These are phyloP conservation scores for Carex arenaria DNA, from an alignment of 202 grass and related monocot species.

Conservation along the genomic window DNA sequence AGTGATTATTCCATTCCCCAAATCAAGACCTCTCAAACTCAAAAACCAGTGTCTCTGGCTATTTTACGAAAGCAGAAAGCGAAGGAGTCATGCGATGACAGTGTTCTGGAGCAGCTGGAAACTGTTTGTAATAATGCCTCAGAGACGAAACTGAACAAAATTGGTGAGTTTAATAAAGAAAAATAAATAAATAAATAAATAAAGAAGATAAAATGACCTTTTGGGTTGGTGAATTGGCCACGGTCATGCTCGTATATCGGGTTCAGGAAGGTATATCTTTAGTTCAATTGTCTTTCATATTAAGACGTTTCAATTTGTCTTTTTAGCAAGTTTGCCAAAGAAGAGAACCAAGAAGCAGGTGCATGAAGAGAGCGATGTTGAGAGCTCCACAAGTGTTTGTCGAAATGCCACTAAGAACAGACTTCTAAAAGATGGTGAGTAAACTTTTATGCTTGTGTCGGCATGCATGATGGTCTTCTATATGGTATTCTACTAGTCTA, in stretches of 20 bases:
- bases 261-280: not conserved
- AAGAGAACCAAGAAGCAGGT: not conserved
- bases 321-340: constrained; percentile 1
- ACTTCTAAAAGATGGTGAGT: not conserved
- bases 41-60: constrained; percentile 5
- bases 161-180: constrained; percentile 7
- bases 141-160: not conserved
- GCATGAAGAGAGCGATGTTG: not conserved
- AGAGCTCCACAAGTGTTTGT: constrained; percentile 5
- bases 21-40: not conserved
- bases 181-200: not conserved
- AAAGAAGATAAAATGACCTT: not conserved
- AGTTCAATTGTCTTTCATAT: not conserved
- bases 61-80: constrained; percentile 4
- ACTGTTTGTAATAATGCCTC: constrained; percentile 15
- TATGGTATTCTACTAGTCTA: not conserved
- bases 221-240: not conserved
- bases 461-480: not conserved
- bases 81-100: not conserved
- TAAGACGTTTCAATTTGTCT: not conserved
- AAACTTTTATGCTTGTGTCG: not conserved
- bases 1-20: not conserved
- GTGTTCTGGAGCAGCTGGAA: not conserved
- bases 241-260: not conserved
- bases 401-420: not conserved